Evolutionary conservation across 805 yeast species (phyloP).

Genomic region (Starmerella apicola): DNA sequence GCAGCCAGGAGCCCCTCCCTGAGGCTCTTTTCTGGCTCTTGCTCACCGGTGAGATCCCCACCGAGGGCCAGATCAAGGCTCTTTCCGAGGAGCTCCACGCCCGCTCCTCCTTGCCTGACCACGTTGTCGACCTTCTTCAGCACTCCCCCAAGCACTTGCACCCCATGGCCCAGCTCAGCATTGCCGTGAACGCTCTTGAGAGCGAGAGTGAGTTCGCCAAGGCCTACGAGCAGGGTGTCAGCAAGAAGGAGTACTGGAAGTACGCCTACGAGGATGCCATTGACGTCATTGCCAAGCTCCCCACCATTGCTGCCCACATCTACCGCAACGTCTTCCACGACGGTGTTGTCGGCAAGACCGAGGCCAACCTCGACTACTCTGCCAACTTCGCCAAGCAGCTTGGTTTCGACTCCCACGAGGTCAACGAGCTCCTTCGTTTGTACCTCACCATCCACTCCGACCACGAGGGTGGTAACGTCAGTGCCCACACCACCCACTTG

Average conservation of each 20-base stretch:
- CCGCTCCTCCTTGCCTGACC: slow-evolving; percentile 64
- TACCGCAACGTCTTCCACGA: slow-evolving; percentile 77
- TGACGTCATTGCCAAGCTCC: slow-evolving; percentile 70
- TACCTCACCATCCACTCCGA: slow-evolving; percentile 75
- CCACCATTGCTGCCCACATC: slow-evolving; percentile 68
- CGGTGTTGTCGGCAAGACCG: slow-evolving; percentile 42
- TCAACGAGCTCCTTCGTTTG: slow-evolving; percentile 67
- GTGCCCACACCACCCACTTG: slow-evolving; percentile 76
- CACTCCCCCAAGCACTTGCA: slow-evolving; percentile 63
- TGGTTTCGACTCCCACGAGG: slow-evolving; percentile 48
- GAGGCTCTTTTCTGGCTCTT: slow-evolving; percentile 75
- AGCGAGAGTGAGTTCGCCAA: slow-evolving; percentile 72
- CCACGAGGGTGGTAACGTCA: slow-evolving; percentile 84
- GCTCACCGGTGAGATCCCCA: slow-evolving; percentile 73
- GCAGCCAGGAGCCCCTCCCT: slow-evolving; percentile 56
- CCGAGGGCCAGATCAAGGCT: slow-evolving; percentile 55
- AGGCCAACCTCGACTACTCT: slow-evolving; percentile 44
- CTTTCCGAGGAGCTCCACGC: slow-evolving; percentile 68
- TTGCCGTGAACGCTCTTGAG: slow-evolving; percentile 71
- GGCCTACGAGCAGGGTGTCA: slow-evolving; percentile 74
- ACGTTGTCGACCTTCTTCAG: slow-evolving; percentile 61
- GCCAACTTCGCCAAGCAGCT: slow-evolving; percentile 51
- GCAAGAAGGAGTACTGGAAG: slow-evolving; percentile 73
- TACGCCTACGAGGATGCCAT: slow-evolving; percentile 71
- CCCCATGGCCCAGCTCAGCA: slow-evolving; percentile 84